Conservation (phyloP, 2,329 filamentous ascomycete species). For the Alternaria solani region DNA sequence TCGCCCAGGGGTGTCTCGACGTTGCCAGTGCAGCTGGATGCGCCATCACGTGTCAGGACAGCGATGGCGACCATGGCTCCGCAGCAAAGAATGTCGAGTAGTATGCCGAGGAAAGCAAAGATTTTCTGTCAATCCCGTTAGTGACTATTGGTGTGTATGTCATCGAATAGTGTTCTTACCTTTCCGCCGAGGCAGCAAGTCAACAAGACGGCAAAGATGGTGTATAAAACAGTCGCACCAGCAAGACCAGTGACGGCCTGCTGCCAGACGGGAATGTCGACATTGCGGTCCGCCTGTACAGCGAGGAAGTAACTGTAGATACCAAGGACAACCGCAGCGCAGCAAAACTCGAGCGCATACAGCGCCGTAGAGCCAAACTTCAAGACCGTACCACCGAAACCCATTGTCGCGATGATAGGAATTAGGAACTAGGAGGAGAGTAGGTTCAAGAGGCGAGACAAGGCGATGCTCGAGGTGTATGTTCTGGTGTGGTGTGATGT, state of each 20-base stretch:
- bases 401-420: constrained; percentile 58
- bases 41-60: constrained; percentile 74
- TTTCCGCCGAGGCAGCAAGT: constrained; percentile 83
- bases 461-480: background rate
- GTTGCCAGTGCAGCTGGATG: constrained; percentile 68
- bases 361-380: constrained; percentile 75
- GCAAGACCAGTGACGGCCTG: constrained; percentile 77
- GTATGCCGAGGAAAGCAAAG: constrained; percentile 75
- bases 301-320: constrained; percentile 85
- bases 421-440: background rate
- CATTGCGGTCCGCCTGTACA: constrained; percentile 70
- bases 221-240: constrained; percentile 78
- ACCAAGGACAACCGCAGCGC: constrained; percentile 75
- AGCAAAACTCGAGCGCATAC: constrained; percentile 76
- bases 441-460: background rate
- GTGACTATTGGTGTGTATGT: background rate
- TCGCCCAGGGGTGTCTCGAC: constrained; percentile 74
- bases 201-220: constrained; percentile 73
- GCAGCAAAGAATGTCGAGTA: constrained; percentile 79
- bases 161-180: constrained; percentile 37
- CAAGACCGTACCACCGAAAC: constrained; percentile 67
- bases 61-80: constrained; percentile 85
- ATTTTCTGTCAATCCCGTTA: constrained; percentile 49
- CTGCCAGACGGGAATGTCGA: constrained; percentile 69
- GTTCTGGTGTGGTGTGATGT: background rate